phyloP scores from a whole-genome alignment of 345 rosid genomes.

The Syzygium aqueum region DNA sequence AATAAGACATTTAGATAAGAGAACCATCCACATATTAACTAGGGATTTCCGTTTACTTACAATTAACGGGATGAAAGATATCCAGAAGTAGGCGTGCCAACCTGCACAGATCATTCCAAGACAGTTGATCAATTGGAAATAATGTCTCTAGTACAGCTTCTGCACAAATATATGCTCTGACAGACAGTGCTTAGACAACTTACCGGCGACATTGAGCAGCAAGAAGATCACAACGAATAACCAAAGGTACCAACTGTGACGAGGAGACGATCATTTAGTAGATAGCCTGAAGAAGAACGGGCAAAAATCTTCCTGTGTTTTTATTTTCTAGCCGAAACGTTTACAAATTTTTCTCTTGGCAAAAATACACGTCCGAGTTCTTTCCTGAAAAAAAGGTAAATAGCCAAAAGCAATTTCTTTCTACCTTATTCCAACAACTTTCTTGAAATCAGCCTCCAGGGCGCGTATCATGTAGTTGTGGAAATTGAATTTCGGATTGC shows the following conservation, averaged over 20 bases:
- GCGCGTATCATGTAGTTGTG: constrained; percentile 80
- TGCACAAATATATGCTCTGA: not conserved
- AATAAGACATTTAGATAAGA: not conserved
- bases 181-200: constrained; percentile 2
- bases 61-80: constrained; percentile 60
- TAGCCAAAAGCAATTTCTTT: no score
- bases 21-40: not conserved
- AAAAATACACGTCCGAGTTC: not conserved
- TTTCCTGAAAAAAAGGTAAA: not conserved
- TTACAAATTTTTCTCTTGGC: not conserved
- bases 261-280: not conserved
- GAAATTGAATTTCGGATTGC: constrained; percentile 70
- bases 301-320: not conserved
- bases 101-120: constrained; percentile 25
- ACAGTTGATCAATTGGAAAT: not conserved
- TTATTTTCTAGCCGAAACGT: not conserved
- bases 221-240: constrained; percentile 65
- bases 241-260: constrained; percentile 91
- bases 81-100: constrained; percentile 79
- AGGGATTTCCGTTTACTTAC: constrained; percentile 27
- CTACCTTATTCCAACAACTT: constrained; percentile 90
- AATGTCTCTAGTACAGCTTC: not conserved
- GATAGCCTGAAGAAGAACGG: not conserved
- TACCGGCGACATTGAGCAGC: constrained; percentile 60
- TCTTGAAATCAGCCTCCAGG: constrained; percentile 89